phyloP scores from a whole-genome alignment of 129 eudicot genomes.

The Tagetes patula region DNA sequence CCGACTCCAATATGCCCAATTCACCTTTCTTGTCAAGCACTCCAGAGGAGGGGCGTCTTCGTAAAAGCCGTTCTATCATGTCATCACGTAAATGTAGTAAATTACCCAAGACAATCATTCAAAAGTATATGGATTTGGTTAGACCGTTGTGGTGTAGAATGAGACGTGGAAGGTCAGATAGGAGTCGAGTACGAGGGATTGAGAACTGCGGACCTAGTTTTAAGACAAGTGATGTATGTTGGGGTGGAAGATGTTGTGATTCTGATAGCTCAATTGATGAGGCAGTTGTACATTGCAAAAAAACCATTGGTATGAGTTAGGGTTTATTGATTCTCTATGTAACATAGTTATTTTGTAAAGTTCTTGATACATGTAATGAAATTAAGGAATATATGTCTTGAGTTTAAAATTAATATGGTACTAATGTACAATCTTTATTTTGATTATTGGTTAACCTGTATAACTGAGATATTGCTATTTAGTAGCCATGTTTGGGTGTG shows the following conservation, averaged over 20 bases:
- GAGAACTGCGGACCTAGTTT: conserved; percentile 47
- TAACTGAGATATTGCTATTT: no score
- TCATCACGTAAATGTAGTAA: conserved; percentile 53
- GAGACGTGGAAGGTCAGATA: conserved; percentile 39
- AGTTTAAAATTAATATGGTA: no score
- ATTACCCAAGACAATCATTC: conserved; percentile 47
- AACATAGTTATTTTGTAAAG: conserved; percentile 10
- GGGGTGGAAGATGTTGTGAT: conserved; percentile 72
- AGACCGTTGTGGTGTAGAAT: conserved; percentile 47
- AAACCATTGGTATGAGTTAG: conserved; percentile 57
- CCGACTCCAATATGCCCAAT: conserved; percentile 12
- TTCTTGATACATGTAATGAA: background rate
- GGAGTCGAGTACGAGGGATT: conserved; percentile 38
- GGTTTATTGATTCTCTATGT: background rate
- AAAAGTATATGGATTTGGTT: conserved; percentile 51
- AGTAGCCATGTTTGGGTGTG: no score
- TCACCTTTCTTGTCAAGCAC: conserved; percentile 22
- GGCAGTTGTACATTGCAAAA: conserved; percentile 94
- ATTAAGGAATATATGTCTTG: background rate
- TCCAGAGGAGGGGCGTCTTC: conserved; percentile 24
- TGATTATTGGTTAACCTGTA: no score
- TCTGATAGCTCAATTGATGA: conserved; percentile 88
- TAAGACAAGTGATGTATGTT: conserved; percentile 47
- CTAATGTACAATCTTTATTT: no score
- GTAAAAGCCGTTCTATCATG: conserved; percentile 49